Conservation (phyloP, 2,329 filamentous ascomycete species). For the Ascochyta lentis region DNA sequence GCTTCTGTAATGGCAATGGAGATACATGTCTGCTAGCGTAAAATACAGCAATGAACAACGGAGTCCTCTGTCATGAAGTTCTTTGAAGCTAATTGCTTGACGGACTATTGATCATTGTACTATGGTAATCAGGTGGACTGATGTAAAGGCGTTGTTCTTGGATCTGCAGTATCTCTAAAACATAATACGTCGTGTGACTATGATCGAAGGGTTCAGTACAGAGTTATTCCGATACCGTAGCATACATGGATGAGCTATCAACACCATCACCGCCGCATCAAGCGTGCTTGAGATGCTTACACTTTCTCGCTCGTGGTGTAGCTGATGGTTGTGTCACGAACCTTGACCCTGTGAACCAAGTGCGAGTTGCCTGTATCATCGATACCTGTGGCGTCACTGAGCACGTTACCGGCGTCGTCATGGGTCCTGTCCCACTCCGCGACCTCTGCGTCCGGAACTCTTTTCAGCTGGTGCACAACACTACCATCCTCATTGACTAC, state of each 20-base stretch:
- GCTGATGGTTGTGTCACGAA: conserved; percentile 1
- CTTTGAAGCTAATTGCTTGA: too few species aligned
- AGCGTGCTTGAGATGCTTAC: neutral
- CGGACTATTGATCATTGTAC: too few species aligned
- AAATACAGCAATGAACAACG: too few species aligned
- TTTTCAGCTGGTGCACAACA: conserved; percentile 34
- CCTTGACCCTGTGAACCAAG: conserved; percentile 24
- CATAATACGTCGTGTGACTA: too few species aligned
- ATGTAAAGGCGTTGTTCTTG: too few species aligned
- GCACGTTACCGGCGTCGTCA: conserved; percentile 36
- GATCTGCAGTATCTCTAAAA: too few species aligned
- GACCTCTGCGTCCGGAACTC: conserved; percentile 32
- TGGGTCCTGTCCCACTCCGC: conserved; percentile 42
- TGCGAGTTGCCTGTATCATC: conserved; percentile 10
- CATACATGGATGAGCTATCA: too few species aligned
- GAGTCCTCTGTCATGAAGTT: too few species aligned
- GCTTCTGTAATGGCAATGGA: too few species aligned
- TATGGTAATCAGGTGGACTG: too few species aligned
- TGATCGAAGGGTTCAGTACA: neutral
- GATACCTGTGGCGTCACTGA: conserved; percentile 16
- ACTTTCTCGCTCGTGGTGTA: conserved; percentile 4
- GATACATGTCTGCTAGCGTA: too few species aligned
- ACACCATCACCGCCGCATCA: neutral
- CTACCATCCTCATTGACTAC: conserved; percentile 36
- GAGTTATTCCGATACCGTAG: conserved; percentile 1